These are phyloP conservation scores for Pontederia crassipes DNA, from an alignment of 176 grass and related monocot species.

Conservation along the genomic window DNA sequence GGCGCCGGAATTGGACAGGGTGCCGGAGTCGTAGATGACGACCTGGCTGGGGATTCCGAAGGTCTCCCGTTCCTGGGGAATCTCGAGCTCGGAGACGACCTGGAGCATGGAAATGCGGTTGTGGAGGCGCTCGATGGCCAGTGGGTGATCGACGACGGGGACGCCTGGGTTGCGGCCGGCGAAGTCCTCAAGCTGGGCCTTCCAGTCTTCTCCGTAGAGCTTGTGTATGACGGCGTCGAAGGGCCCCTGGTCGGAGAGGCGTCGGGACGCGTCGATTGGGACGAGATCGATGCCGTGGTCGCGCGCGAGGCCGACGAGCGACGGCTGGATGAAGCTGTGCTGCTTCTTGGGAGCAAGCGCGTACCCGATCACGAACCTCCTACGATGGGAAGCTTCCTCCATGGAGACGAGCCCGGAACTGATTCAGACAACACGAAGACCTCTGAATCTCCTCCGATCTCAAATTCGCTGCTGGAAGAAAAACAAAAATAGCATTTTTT, in stretches of 20 bases:
- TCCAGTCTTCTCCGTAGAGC: constrained; percentile 61
- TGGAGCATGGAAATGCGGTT: constrained; percentile 98
- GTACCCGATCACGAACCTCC: constrained; percentile 57
- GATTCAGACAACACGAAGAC: neutral
- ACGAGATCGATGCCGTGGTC: constrained; percentile 63
- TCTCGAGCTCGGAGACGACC: constrained; percentile 76
- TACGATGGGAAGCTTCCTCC: constrained; percentile 25
- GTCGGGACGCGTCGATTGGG: constrained; percentile 36
- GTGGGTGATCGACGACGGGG: constrained; percentile 50
- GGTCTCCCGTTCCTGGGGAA: constrained; percentile 27
- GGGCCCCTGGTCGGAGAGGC: constrained; percentile 68
- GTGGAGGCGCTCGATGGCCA: constrained; percentile 83
- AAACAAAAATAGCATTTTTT: neutral
- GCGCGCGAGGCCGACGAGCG: constrained; percentile 38
- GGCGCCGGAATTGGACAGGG: constrained; percentile 48
- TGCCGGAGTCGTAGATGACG: constrained; percentile 55
- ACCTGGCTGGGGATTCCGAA: constrained; percentile 86
- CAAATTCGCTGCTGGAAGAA: neutral
- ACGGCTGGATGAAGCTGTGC: constrained; percentile 78
- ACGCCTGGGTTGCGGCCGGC: constrained; percentile 36
- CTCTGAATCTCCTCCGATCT: neutral
- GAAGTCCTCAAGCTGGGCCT: constrained; percentile 60
- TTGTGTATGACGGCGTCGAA: constrained; percentile 89
- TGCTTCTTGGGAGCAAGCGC: constrained; percentile 83
- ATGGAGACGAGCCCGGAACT: neutral